These are phyloP conservation scores for Phragmites australis DNA, from an alignment of 176 grass and related monocot species.

Conservation along the genomic window DNA sequence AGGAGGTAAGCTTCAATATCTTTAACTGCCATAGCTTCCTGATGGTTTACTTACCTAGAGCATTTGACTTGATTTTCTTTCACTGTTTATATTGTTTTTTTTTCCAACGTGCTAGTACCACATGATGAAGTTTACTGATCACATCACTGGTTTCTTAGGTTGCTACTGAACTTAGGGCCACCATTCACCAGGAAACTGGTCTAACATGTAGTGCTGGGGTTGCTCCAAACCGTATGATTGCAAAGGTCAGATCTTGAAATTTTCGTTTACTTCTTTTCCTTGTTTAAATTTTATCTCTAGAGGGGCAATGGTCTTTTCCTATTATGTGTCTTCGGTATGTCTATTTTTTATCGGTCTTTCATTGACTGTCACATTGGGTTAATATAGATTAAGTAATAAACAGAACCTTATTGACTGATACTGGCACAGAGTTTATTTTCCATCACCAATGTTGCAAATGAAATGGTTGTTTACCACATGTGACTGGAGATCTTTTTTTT, in stretches of 20 bases:
- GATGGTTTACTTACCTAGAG: constrained; percentile 7
- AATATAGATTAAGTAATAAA: constrained; percentile 14
- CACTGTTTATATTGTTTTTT: not conserved
- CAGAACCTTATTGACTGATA: not conserved
- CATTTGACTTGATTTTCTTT: not conserved
- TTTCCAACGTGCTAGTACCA: not conserved
- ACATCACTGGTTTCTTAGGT: constrained; percentile 52
- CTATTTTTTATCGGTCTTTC: not conserved
- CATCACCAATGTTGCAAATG: not conserved
- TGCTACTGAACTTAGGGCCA: constrained; percentile 77
- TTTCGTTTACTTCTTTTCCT: not conserved
- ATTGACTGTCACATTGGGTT: not conserved
- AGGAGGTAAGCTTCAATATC: constrained; percentile 59
- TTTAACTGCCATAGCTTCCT: constrained; percentile 2
- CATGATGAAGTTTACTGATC: constrained; percentile 31
- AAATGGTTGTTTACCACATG: not conserved
- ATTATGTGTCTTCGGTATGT: not conserved
- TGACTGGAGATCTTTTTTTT: not conserved
- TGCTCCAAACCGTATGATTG: constrained; percentile 90
- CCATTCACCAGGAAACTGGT: constrained; percentile 83
- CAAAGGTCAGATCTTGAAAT: constrained; percentile 58
- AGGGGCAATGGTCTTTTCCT: not conserved
- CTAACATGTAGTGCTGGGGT: constrained; percentile 92
- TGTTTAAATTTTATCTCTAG: not conserved
- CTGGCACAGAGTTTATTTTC: not conserved